Conservation (phyloP, 768 basidiomycete species). For the Psilocybe tampanensis region DNA sequence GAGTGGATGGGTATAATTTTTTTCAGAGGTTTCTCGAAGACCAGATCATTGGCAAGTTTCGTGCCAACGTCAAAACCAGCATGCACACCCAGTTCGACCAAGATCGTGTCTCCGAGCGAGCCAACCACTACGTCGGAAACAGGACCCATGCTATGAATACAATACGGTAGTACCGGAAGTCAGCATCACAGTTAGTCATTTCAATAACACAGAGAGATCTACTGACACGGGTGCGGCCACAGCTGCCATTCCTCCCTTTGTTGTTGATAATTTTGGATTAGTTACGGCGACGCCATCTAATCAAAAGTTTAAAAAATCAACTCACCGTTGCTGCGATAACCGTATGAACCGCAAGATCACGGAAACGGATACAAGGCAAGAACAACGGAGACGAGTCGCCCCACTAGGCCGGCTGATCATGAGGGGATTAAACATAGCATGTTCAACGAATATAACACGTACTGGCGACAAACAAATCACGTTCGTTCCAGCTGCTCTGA, state of each 20-base stretch:
- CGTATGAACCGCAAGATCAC: constrained; percentile 62
- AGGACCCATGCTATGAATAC: constrained; percentile 45
- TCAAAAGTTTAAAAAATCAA: constrained; percentile 10
- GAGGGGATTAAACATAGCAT: background rate
- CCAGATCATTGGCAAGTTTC: constrained; percentile 53
- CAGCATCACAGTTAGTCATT: background rate
- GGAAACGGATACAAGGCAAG: constrained; percentile 65
- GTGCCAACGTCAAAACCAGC: constrained; percentile 54
- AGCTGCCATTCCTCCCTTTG: constrained; percentile 44
- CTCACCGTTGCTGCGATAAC: constrained; percentile 63
- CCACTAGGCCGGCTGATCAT: constrained; percentile 43
- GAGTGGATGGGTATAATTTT: constrained; percentile 54
- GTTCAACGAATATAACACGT: constrained; percentile 19
- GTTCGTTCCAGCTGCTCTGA: constrained; percentile 59
- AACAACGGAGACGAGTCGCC: constrained; percentile 65
- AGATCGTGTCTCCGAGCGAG: constrained; percentile 55
- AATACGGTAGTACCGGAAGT: no score
- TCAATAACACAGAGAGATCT: background rate
- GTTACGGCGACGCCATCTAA: constrained; percentile 6
- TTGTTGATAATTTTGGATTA: constrained; percentile 11
- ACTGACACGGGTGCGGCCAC: constrained; percentile 43
- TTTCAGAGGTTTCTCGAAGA: constrained; percentile 52
- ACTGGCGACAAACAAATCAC: constrained; percentile 66
- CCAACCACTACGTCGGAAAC: constrained; percentile 53
- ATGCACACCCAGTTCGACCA: constrained; percentile 59